phyloP scores from a whole-genome alignment of 192 early-diverging fungal species.

The Coemansia guatemalensis region DNA sequence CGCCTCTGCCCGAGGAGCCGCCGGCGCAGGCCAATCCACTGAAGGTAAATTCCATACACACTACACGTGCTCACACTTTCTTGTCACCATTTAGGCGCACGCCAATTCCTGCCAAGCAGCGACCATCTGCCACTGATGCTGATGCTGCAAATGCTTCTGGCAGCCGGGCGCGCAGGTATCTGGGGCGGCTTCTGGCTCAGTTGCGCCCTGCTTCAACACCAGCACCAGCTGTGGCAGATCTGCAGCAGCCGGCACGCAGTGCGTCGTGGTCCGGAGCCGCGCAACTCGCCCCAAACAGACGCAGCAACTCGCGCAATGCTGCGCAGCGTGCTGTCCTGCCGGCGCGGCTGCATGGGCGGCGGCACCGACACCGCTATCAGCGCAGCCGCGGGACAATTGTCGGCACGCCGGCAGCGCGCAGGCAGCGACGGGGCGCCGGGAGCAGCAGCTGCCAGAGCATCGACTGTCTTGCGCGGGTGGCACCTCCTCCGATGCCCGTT shows the following conservation, averaged over 20 bases:
- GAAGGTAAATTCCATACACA: slow-evolving; percentile 11
- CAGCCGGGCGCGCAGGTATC: neutral
- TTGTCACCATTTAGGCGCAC: neutral
- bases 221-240: too few relatives aligned
- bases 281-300: neutral
- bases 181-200: neutral
- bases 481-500: neutral
- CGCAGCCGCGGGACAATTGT: neutral
- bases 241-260: neutral
- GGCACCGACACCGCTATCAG: neutral
- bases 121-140: neutral
- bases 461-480: neutral
- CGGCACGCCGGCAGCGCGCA: neutral
- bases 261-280: neutral
- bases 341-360: neutral
- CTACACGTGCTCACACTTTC: neutral
- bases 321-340: neutral
- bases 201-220: neutral
- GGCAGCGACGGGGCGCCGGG: neutral
- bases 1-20: neutral
- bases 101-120: neutral
- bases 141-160: neutral
- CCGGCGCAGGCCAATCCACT: slow-evolving; percentile 7
- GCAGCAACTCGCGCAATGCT: slow-evolving; percentile 5
- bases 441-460: neutral